Evolutionary conservation across 2,329 filamentous ascomycete genomes (phyloP), one percentile per base, ranked within the genome.

Genomic region (Ceratocystis papillata): DNA sequence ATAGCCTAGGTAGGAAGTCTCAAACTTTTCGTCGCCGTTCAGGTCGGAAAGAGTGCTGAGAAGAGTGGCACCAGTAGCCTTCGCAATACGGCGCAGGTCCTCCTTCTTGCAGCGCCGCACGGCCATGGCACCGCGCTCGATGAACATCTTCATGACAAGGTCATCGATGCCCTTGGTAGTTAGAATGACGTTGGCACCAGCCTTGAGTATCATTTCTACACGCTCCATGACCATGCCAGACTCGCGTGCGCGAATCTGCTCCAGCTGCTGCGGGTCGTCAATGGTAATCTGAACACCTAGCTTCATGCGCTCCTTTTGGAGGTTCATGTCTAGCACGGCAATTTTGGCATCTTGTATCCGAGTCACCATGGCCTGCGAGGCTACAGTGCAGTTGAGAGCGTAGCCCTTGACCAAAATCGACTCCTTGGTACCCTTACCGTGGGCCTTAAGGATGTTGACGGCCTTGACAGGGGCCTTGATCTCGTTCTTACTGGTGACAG

Each of bases 271-370:
- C 62, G 94, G 94, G 75, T 99, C 94, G 72, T 99, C 94, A 70
- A 99, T 89, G 12, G 94, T 97, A 73, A 99, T 96, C 77, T 99
- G 93, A 68, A 99, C 94, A 71, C 94, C 94, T 67, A 99, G 81
- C 83, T 99, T 97, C 94, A 99, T 97, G 71, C 93, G 85, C 81
- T 97, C 93, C 81, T 99, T 99, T 75, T 97, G 93, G 73, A 99
- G 77, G 78, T 99, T 99, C 85, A 99, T 97, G 75, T 99, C 94
- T 69, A 99, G 78, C 72, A 93, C 87, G 62, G 94, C 94, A 76
- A 99, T 99, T 81, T 96, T 97, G 70, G 94, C 94, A 76, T 97
- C 92, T 64, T 84, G 84, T 75, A 99, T 85, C 72, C 89, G 85
- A 37, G 94, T 99, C 72, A 86, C 90, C 94, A 99, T 99, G 59